Evolutionary conservation across 2,329 filamentous ascomycete genomes (phyloP).

Genomic region (Colletotrichum zoysiae): DNA sequence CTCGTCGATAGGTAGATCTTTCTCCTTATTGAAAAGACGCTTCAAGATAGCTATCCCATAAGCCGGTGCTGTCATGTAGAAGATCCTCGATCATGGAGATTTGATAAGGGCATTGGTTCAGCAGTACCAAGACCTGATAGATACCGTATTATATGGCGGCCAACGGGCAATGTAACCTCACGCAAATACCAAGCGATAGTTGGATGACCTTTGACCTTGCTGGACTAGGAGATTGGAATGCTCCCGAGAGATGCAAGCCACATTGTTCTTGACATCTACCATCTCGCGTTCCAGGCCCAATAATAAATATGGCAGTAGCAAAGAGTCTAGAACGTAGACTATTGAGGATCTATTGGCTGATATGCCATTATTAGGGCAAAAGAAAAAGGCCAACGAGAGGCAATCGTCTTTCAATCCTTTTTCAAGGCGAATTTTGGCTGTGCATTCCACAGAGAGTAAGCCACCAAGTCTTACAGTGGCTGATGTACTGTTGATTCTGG

Average conservation of each 20-base stretch:
- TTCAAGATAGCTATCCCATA: background rate
- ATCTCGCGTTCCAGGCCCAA: no score
- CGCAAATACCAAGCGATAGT: background rate
- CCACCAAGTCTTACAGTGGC: background rate
- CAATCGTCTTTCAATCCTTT: no score
- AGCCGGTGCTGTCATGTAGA: background rate
- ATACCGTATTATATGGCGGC: background rate
- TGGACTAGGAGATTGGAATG: background rate
- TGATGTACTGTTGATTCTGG: background rate
- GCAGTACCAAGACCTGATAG: background rate
- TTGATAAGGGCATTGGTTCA: background rate
- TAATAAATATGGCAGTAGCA: background rate
- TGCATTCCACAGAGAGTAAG: background rate
- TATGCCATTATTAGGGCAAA: background rate
- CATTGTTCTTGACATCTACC: background rate
- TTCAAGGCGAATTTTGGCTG: background rate
- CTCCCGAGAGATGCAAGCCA: no score
- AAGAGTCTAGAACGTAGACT: background rate
- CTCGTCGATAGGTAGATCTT: background rate
- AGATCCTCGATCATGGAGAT: background rate
- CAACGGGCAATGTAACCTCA: background rate
- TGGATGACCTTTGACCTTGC: background rate
- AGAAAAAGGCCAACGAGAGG: no score
- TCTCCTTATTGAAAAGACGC: background rate
- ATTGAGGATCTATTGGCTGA: background rate